Evolutionary conservation across 1,284 basidiomycete species (phyloP).

Genomic region (Melampsora medusae): DNA sequence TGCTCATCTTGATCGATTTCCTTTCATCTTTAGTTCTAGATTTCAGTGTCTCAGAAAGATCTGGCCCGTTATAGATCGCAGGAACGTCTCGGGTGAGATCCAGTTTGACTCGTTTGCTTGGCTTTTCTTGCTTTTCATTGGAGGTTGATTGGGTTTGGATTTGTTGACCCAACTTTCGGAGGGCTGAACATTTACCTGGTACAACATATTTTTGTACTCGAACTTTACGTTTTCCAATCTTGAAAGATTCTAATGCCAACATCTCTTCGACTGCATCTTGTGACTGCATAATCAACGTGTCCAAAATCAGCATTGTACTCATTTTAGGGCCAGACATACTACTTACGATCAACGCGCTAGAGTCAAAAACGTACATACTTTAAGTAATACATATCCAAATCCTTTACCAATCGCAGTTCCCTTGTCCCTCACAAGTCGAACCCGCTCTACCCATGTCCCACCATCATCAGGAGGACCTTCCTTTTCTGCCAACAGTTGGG

Average conservation of each 20-base stretch:
- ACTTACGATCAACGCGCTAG: neutral
- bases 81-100: conserved; percentile 13
- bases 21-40: conserved; percentile 79
- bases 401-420: conserved; percentile 33
- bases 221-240: conserved; percentile 39
- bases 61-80: conserved; percentile 23
- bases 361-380: conserved; percentile 7
- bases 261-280: conserved; percentile 41
- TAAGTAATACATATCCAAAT: conserved; percentile 40
- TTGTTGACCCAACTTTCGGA: conserved; percentile 13
- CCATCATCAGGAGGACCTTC: conserved; percentile 9
- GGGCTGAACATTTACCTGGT: conserved; percentile 15
- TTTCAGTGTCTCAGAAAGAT: conserved; percentile 22
- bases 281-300: neutral
- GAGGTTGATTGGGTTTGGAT: neutral
- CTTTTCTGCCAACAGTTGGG: conserved; percentile 17
- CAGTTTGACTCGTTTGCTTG: conserved; percentile 5
- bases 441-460: conserved; percentile 32
- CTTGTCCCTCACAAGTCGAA: conserved; percentile 38
- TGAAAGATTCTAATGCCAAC: conserved; percentile 36
- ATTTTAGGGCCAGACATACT: neutral
- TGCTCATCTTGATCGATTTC: conserved; percentile 72
- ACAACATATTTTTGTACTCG: conserved; percentile 33
- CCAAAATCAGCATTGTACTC: neutral
- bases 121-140: neutral